Percentiles rank a stretch among this genome's conserved stretches.
Conservation (phyloP, 73 alveolate species). For the Tetrahymena borealis region DNA sequence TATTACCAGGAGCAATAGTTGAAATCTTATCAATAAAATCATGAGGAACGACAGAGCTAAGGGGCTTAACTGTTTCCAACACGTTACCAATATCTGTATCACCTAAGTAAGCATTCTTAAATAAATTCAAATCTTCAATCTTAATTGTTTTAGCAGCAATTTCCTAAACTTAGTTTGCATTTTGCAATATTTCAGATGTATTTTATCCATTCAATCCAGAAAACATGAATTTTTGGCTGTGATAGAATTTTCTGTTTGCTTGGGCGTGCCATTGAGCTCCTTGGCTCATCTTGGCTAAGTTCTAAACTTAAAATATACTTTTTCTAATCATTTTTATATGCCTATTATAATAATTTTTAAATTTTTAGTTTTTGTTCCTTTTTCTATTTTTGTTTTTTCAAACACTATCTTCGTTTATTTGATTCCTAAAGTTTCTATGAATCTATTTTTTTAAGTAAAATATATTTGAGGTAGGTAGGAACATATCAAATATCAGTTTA, state of each 20-base stretch:
- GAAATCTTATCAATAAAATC: constrained; percentile 24
- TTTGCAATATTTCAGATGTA: neutral
- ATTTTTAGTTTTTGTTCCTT: neutral
- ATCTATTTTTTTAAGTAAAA: neutral
- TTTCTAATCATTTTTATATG: neutral
- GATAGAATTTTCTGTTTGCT: neutral
- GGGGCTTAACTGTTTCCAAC: neutral
- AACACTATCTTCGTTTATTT: neutral
- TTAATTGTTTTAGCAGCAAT: neutral
- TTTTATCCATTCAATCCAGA: neutral
- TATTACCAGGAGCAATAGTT: constrained; percentile 18
- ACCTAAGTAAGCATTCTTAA: neutral
- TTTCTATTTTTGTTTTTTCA: neutral
- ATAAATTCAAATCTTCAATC: neutral
- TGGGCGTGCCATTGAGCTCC: neutral
- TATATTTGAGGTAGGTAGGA: neutral
- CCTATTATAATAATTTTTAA: neutral
- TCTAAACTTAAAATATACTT: neutral
- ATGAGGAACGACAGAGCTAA: neutral
- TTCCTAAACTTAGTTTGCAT: neutral
- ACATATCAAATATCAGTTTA: neutral
- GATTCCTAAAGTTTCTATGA: neutral
- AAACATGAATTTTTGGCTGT: neutral
- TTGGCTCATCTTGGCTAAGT: neutral
- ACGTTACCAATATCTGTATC: neutral